phyloP scores from a whole-genome alignment of 768 basidiomycete species.

The Tylopilus sp. region DNA sequence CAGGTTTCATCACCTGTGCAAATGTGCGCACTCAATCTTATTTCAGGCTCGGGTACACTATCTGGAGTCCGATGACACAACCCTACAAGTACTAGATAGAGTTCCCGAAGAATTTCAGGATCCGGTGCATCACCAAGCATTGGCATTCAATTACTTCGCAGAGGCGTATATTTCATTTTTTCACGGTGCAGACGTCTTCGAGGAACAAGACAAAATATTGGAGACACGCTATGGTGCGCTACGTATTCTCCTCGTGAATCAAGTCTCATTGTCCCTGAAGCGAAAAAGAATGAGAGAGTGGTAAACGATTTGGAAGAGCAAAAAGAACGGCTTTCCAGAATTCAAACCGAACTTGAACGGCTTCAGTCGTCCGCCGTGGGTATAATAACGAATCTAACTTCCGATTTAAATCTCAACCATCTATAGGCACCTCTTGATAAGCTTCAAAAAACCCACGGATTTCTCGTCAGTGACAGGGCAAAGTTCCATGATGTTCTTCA shows the following conservation, averaged over 20 bases:
- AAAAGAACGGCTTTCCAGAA: constrained; percentile 42
- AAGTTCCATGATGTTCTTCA: constrained; percentile 77
- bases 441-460: constrained; percentile 57
- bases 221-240: constrained; percentile 74
- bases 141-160: constrained; percentile 73
- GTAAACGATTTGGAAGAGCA: constrained; percentile 60
- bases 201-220: constrained; percentile 64
- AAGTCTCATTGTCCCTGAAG: constrained; percentile 33
- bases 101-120: constrained; percentile 78
- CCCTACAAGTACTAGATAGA: constrained; percentile 55
- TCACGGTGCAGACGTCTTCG: constrained; percentile 62
- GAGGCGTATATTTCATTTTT: constrained; percentile 68
- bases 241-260: neutral
- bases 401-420: neutral
- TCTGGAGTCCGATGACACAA: constrained; percentile 60
- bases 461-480: constrained; percentile 68
- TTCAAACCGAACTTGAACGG: constrained; percentile 51
- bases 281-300: constrained; percentile 68
- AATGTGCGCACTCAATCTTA: neutral
- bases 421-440: constrained; percentile 61
- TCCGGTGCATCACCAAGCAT: constrained; percentile 65
- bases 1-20: constrained; percentile 16
- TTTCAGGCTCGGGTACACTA: constrained; percentile 40
- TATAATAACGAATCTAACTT: neutral
- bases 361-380: constrained; percentile 62